Base-by-base conservation (phyloP, 495 filamentous ascomycete genomes). In the Emericellopsis terricola region DNA sequence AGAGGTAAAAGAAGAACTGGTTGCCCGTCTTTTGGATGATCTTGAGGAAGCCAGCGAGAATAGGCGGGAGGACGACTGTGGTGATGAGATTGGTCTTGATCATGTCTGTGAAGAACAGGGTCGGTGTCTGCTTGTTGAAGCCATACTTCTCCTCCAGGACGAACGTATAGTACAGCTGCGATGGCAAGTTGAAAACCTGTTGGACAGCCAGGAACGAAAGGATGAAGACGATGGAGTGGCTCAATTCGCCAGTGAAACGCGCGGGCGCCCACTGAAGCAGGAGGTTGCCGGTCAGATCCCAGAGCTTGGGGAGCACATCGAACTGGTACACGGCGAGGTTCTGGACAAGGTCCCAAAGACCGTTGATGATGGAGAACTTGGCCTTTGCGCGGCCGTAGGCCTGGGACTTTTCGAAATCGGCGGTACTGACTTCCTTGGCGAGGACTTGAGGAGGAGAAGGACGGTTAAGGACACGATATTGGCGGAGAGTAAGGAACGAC, bases 1-100 rank as follows among this genome's bases (percentile, higher is more conserved):
- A 97, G 40, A 94, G 72, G 47, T 94, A 97, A 60, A 86, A 91
- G 68, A 94, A 94, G 65, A 96, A 97, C 51, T 74, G 69, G 48
- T 69, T 77, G 31, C 86, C 89, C 19, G 89, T 92, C 56, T 75
- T 79, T 56, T 94, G 76, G 39, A 96, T 70, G 47, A 96, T 96
- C 48, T 73, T 68, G 40, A 97, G 68, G 57, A 96, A 84, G 17
- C 77, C 89, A 36, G 78, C 76, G 39, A 94, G 80, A 41, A 96
- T 76, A 3, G 91, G 89, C 34, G 79, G 68, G 41, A 78, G 79
- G 19, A 97, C 60, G 33, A 71, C 73, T 42, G 87, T 61, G 35
- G 74, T 70, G 28, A 97, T 70, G 41, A 79, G 62, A 55, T 93
- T 86, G 20, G 74, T 71, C 68, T 96, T 97, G 57, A 94, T 57